Evolutionary conservation across 345 rosid genomes (phyloP).

Genomic region (Lepidium africanum): DNA sequence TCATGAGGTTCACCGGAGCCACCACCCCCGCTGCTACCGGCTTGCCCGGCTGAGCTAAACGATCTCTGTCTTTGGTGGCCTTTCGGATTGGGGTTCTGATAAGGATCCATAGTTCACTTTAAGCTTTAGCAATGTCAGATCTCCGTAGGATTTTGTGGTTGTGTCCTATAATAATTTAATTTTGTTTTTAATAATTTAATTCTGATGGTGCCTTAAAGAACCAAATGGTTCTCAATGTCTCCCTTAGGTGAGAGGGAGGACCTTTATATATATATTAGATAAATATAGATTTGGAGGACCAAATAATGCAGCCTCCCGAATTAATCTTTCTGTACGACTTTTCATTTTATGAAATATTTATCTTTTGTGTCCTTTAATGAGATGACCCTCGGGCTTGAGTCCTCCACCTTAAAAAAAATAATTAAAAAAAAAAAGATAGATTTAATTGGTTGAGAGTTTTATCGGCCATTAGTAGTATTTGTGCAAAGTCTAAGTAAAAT

Average conservation of each 20-base stretch:
- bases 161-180: not conserved
- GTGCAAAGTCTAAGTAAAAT: not conserved
- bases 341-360: not conserved
- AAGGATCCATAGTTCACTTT: constrained; percentile 27
- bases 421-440: not conserved
- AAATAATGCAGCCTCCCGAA: constrained; percentile 22
- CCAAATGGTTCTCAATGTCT: constrained; percentile 22
- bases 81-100: constrained; percentile 2
- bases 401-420: not conserved
- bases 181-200: not conserved
- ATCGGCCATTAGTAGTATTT: not conserved
- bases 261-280: constrained; percentile 13
- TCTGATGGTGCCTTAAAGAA: constrained; percentile 20
- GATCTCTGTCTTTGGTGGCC: constrained; percentile 17
- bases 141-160: constrained; percentile 19
- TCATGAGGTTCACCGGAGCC: constrained; percentile 4
- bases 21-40: constrained; percentile 16
- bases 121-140: constrained; percentile 22
- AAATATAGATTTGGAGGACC: constrained; percentile 6
- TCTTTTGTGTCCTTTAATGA: not conserved
- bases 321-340: not conserved
- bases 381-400: not conserved
- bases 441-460: not conserved
- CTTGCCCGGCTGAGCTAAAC: constrained; percentile 7
- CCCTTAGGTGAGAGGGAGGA: constrained; percentile 24